Base-by-base conservation (phyloP, 768 basidiomycete genomes). In the Amanita phalloides region DNA sequence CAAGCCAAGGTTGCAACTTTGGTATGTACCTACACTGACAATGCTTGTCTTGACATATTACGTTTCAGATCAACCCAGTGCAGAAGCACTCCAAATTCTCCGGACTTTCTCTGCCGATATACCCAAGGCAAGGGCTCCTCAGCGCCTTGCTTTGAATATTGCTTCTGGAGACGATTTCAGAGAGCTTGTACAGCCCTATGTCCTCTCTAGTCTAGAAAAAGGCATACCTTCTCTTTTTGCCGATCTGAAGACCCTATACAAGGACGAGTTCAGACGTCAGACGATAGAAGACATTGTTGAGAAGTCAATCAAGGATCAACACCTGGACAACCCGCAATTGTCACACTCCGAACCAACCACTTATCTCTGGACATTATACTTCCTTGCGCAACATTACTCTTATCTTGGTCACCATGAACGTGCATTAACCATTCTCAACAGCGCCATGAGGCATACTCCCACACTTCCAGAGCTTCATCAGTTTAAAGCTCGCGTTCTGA, bases 301-400 rank as follows among this genome's bases (percentile, higher is more conserved):
- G 61, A 61, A 71, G 35, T 71, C 70, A 48, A 62, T 65, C 25
- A 57, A 62, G 3, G 58, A 57, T 28, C 56, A 60, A 25, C 45
- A 58, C 6, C 48, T 56, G 9, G 53, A 56, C 7, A 54, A 64
- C 0, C 53, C 62, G 7, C 54, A 63, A 7, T 55, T 65, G 11
- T 45, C 59, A 11, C 56, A 64, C 20, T 56, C 70, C 25, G 82
- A 85, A 41, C 93, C 95, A 1, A 82, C 90, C 3, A 82, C 80
- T 13, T 87, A 95, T 59, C 77, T 98, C 9, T 99, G 96, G 96
- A 84, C 87, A 8, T 78, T 97, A 36, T 98, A 95, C 70, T 96
- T 88, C 74, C 83, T 98, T 46, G 84, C 92, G 0, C 90, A 95
- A 59, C 93, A 94, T 62, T 75, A 90, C 60, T 86, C 89, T 0